Evolutionary conservation across 1,139 yeast species (phyloP).

Genomic region (Pneumocystis jirovecii): DNA sequence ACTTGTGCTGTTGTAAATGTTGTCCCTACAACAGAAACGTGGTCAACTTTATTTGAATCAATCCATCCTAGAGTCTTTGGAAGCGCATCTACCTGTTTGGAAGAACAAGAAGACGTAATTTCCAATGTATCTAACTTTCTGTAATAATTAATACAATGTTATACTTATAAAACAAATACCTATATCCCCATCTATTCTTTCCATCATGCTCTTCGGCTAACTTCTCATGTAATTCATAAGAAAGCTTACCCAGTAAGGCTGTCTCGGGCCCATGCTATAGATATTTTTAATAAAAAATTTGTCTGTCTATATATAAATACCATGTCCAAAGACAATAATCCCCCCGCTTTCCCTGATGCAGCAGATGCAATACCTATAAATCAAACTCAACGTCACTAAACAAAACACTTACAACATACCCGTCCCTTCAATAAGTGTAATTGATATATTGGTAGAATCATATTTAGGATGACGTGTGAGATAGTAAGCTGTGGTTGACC

Average conservation of each 20-base stretch:
- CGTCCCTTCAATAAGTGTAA: slow-evolving; percentile 78
- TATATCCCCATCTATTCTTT: slow-evolving; percentile 77
- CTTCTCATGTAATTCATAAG: slow-evolving; percentile 74
- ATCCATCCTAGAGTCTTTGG: slow-evolving; percentile 80
- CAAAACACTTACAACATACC: slow-evolving; percentile 29
- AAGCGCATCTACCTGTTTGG: slow-evolving; percentile 22
- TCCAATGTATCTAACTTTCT: slow-evolving; percentile 73
- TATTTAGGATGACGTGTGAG: slow-evolving; percentile 70
- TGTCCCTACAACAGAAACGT: slow-evolving; percentile 73
- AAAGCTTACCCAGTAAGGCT: slow-evolving; percentile 77
- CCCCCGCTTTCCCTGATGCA: slow-evolving; percentile 96
- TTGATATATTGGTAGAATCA: slow-evolving; percentile 55
- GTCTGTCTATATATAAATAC: neutral
- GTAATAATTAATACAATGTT: slow-evolving; percentile 4
- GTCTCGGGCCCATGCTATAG: slow-evolving; percentile 69
- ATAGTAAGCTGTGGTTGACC: slow-evolving; percentile 88
- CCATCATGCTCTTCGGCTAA: slow-evolving; percentile 69
- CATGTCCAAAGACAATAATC: slow-evolving; percentile 55
- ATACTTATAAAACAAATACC: neutral
- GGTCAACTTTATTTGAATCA: slow-evolving; percentile 44
- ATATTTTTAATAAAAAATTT: neutral
- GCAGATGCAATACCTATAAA: slow-evolving; percentile 57
- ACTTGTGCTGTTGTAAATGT: slow-evolving; percentile 89
- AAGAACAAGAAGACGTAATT: slow-evolving; percentile 54
- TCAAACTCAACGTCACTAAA: neutral